These are phyloP conservation scores for Vanrija pseudolonga DNA, from an alignment of 1,284 basidiomycete genomes.

Conservation along the genomic window DNA sequence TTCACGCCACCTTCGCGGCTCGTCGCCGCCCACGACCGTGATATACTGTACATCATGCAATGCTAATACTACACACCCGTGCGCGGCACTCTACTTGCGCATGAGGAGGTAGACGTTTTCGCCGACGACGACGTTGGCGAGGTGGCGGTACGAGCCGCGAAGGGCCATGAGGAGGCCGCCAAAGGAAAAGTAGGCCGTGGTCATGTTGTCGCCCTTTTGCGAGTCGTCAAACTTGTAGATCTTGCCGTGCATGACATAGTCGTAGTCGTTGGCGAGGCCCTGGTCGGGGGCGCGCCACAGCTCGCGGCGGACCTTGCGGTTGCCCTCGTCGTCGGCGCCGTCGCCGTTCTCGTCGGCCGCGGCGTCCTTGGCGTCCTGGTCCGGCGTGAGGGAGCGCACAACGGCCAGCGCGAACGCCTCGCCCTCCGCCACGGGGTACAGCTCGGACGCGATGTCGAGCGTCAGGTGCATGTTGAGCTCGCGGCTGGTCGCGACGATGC, in stretches of 20 bases:
- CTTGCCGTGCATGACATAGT: constrained; percentile 99
- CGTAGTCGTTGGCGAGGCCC: constrained; percentile 92
- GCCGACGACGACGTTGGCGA: constrained; percentile 86
- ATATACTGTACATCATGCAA: no score
- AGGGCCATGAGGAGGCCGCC: constrained; percentile 95
- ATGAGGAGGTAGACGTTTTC: constrained; percentile 88
- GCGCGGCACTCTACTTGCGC: constrained; percentile 58
- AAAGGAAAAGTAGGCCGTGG: constrained; percentile 89
- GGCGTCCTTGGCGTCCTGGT: constrained; percentile 57
- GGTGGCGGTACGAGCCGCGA: constrained; percentile 86
- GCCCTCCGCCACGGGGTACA: constrained; percentile 67
- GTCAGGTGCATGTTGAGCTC: constrained; percentile 86
- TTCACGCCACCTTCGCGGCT: no score
- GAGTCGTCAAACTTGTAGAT: constrained; percentile 93
- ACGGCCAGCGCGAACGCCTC: constrained; percentile 82
- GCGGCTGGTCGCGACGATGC: constrained; percentile 75
- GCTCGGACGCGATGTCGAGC: constrained; percentile 84
- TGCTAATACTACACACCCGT: no score
- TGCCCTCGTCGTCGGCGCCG: constrained; percentile 40
- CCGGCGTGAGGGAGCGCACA: constrained; percentile 68
- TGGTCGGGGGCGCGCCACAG: constrained; percentile 69
- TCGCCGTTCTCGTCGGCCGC: constrained; percentile 51
- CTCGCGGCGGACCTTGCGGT: constrained; percentile 78
- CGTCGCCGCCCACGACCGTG: no score
- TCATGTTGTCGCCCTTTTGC: constrained; percentile 57